Base-by-base conservation (phyloP, 2,329 filamentous ascomycete genomes). In the Neofusicoccum cordaticola region DNA sequence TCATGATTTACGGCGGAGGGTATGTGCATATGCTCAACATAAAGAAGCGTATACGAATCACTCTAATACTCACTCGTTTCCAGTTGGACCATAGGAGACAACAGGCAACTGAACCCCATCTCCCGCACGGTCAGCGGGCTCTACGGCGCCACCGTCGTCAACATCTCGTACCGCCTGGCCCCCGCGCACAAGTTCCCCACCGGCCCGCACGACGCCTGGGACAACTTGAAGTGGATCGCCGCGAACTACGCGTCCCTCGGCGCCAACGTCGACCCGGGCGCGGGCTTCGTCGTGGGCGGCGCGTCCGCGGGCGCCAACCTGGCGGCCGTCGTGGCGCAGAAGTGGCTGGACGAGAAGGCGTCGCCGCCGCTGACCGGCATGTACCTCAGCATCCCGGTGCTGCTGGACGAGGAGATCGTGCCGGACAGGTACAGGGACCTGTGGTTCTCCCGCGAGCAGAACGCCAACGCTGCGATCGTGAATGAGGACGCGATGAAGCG, bases 141-240 rank as follows among this genome's bases (percentile, higher is more conserved):
- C 19, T 51, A 51, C 47, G 27, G 13, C 34, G 51, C 34, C 51
- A 19, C 27, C 4, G 74, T 78, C 3, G 63, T 78, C 57, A 71
- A 71, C 19, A 68, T 78, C 34, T 71, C 72, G 60, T 79, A 79
- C 62, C 71, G 76, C 17, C 70, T 77, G 0, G 76, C 74, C 9
- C 77, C 77, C 1, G 76, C 78, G 63, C 69, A 74, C 45, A 71
- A 71, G 7, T 79, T 74, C 65, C 77, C 77, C 12, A 68, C 71
- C 8, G 73, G 75, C 27, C 66, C 75, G 0, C 69, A 77, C 35
- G 77, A 79, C 56, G 67, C 69, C 1, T 65, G 75, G 13, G 71
- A 72, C 52, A 71, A 72, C 2, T 37, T 78, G 0, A 69, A 70
- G 64, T 79, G 75, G 72, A 68, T 76, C 2, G 51, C 51, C 4